Conservation (phyloP, 208 protist species). For the Vickermania spadyakhi region DNA sequence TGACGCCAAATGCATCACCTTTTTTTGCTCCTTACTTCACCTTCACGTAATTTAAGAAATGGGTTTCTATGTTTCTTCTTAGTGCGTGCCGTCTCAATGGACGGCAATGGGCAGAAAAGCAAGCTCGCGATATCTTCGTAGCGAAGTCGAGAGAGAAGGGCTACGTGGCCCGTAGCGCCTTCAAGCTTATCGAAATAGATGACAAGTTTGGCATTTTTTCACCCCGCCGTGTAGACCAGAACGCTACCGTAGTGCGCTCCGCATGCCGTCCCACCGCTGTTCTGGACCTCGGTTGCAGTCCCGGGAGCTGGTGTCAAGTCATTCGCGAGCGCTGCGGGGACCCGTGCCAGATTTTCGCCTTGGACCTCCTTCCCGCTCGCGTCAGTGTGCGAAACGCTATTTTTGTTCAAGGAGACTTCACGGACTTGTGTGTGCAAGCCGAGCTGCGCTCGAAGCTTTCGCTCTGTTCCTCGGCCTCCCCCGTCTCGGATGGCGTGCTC, state of each 20-base stretch:
- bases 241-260: neutral
- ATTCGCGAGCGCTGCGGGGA: slow-evolving; percentile 54
- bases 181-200: slow-evolving; percentile 65
- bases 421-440: slow-evolving; percentile 18
- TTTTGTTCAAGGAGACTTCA: slow-evolving; percentile 76
- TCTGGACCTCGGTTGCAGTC: slow-evolving; percentile 76
- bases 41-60: too few species aligned
- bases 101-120: slow-evolving; percentile 40
- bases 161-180: slow-evolving; percentile 76
- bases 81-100: neutral
- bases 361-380: slow-evolving; percentile 52
- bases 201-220: slow-evolving; percentile 57
- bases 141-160: slow-evolving; percentile 41
- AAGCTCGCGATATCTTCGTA: slow-evolving; percentile 57
- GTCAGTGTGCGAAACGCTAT: slow-evolving; percentile 42
- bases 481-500: slow-evolving; percentile 6
- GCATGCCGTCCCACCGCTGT: slow-evolving; percentile 44
- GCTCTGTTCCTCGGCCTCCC: slow-evolving; percentile 1
- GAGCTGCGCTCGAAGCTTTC: slow-evolving; percentile 26
- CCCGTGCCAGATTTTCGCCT: slow-evolving; percentile 52
- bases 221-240: too few species aligned
- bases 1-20: too few species aligned
- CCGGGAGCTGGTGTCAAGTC: slow-evolving; percentile 81
- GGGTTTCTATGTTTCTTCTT: too few species aligned
- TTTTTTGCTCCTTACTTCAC: too few species aligned